A percentile compares a stretch with the other conserved stretches of the same genome.
phyloP scores from a whole-genome alignment of 441 rosid genomes.

The Arabidopsis lyrata region DNA sequence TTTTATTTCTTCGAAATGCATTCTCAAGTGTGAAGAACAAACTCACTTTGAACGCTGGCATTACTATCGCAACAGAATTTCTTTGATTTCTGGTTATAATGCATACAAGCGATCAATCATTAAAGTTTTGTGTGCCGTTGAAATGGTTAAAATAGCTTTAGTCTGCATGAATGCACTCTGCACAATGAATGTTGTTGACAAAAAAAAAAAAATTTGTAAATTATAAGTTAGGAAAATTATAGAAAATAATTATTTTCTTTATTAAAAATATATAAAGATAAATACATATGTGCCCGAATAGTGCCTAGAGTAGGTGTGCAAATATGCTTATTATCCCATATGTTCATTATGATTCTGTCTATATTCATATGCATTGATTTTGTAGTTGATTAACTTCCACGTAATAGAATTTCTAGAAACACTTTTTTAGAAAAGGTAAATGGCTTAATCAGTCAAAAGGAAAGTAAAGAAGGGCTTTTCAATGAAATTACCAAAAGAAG shows the following conservation, averaged over 20 bases:
- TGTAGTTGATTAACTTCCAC: constrained; percentile 5
- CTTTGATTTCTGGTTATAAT: background rate
- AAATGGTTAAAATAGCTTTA: background rate
- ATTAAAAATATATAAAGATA: background rate
- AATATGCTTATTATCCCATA: constrained; percentile 7
- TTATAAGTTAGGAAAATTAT: background rate
- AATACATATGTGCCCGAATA: background rate
- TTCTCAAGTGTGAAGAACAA: background rate
- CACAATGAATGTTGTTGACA: background rate
- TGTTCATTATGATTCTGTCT: background rate
- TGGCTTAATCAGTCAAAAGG: constrained; percentile 19
- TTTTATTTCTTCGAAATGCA: constrained; percentile 2
- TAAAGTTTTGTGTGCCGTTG: background rate
- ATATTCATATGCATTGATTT: background rate
- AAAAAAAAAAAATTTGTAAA: background rate
- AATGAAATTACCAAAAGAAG: constrained; percentile 19
- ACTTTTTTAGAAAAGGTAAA: background rate
- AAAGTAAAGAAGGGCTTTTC: background rate
- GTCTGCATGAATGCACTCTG: background rate
- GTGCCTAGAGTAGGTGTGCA: background rate
- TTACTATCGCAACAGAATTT: background rate
- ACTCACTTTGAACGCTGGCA: constrained; percentile 10
- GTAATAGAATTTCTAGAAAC: constrained; percentile 1
- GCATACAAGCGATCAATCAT: background rate
- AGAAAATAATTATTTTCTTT: background rate